These are phyloP conservation scores for Skeletonema menzelii DNA, from an alignment of 108 stramenopile species.

Conservation along the genomic window DNA sequence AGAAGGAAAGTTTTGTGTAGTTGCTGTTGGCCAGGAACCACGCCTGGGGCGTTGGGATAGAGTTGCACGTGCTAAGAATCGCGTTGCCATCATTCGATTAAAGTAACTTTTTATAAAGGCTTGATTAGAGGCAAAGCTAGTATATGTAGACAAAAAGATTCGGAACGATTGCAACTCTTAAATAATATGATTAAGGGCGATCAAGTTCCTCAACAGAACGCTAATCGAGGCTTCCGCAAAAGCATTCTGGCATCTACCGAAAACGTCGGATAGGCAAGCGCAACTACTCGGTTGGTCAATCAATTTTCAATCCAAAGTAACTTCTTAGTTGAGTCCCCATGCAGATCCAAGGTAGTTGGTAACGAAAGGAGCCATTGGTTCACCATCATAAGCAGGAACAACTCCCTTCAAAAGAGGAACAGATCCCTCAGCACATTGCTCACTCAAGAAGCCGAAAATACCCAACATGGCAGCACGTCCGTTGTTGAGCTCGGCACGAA, in stretches of 20 bases:
- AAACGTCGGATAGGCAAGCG: neutral
- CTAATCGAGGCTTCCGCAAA: neutral
- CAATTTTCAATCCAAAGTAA: neutral
- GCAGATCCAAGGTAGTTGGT: conserved; percentile 40
- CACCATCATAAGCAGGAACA: conserved; percentile 42
- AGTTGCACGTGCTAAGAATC: conserved; percentile 79
- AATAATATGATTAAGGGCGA: neutral
- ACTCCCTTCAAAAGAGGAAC: conserved; percentile 50
- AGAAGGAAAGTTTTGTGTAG: conserved; percentile 78
- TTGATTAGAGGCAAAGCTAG: conserved; percentile 1
- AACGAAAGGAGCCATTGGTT: conserved; percentile 45
- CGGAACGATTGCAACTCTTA: neutral
- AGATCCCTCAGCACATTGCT: conserved; percentile 59
- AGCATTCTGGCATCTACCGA: neutral
- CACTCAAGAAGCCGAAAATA: conserved; percentile 76
- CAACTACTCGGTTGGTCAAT: neutral
- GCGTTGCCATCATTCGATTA: conserved; percentile 73
- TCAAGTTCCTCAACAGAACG: neutral
- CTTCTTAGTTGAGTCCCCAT: conserved; percentile 10
- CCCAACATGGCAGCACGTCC: conserved; percentile 81
- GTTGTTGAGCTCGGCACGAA: conserved; percentile 73
- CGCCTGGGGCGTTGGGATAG: conserved; percentile 87
- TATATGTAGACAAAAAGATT: neutral
- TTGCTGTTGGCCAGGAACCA: conserved; percentile 87
- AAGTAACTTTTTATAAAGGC: conserved; percentile 10